Evolutionary conservation across 2,329 filamentous ascomycete species (phyloP).

Genomic region (Fusarium sacchari): DNA sequence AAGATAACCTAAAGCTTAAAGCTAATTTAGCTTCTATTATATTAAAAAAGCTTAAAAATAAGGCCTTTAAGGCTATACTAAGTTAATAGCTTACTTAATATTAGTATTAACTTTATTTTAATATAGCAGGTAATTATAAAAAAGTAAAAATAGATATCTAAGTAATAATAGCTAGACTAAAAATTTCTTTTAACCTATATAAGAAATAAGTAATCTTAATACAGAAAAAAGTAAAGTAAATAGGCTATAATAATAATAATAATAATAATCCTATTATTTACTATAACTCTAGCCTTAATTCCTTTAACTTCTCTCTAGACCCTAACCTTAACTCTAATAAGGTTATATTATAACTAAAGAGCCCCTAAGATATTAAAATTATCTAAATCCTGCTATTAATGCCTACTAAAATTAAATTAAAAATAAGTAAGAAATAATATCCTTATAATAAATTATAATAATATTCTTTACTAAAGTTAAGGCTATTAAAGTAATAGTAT

Average conservation of each 20-base stretch:
- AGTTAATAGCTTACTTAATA: too few relatives aligned
- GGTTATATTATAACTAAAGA: too few relatives aligned
- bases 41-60: neutral
- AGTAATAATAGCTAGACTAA: too few relatives aligned
- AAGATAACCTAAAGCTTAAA: too few relatives aligned
- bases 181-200: too few relatives aligned
- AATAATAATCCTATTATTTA: neutral
- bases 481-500: neutral
- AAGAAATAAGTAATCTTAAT: too few relatives aligned
- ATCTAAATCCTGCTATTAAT: neutral
- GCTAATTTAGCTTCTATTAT: too few relatives aligned
- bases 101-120: rapidly evolving
- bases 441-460: neutral
- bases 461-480: neutral
- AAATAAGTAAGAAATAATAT: neutral
- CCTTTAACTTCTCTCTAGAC: neutral
- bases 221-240: too few relatives aligned
- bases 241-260: too few relatives aligned
- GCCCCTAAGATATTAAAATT: neutral
- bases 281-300: neutral
- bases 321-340: neutral
- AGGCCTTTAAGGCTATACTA: too few relatives aligned
- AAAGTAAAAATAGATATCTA: too few relatives aligned
- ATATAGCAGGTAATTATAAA: too few relatives aligned
- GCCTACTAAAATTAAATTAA: neutral